Evolutionary conservation across 441 rosid genomes (phyloP), one percentile per base, ranked within the genome.

Genomic region (Gossypium lobatum): DNA sequence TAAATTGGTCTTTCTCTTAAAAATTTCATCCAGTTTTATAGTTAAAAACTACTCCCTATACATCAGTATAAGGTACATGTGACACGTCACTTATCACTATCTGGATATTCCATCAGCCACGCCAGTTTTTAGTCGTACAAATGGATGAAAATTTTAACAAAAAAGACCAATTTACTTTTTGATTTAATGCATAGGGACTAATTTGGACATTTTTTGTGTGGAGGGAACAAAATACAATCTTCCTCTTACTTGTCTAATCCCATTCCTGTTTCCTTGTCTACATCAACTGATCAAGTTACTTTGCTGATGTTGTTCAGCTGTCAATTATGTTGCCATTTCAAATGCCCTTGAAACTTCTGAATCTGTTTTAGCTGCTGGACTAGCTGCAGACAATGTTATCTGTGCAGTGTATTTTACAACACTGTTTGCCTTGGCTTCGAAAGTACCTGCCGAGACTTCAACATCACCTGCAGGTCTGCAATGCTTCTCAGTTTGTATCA

Each of bases 311-410:
- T 61, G 20, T 76, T 70, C 78, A 91, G 97, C 95, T 66, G 90
- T 91, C 70, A 91, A 93, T 77, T 91, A 91, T 21, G 96, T 90
- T 52, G 98, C 97, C 62, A 80, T 91, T 81, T 66, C 95, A 0
- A 84, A 88, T 72, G 93, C 95, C 80, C 92, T 93, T 10, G 84
- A 64, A 2, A 80, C 86, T 66, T 81, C 95, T 54, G 82, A 95
- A 71, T 91, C 97, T 8, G 88, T 90, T 60, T 80, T 91, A 77
- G 92, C 93, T 7, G 87, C 92, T 69, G 96, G 96, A 64, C 82
- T 91, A 23, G 97, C 98, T 74, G 96, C 94, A 50, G 98, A 91
- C 80, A 93, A 90, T 83, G 93, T 91, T 71, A 91, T 93, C 55
- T 91, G 93, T 71, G 95, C 96, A 13, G 81, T 89, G 2, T 93